Base-by-base conservation (phyloP, 331 rosid species). In the Malus hybrid region DNA sequence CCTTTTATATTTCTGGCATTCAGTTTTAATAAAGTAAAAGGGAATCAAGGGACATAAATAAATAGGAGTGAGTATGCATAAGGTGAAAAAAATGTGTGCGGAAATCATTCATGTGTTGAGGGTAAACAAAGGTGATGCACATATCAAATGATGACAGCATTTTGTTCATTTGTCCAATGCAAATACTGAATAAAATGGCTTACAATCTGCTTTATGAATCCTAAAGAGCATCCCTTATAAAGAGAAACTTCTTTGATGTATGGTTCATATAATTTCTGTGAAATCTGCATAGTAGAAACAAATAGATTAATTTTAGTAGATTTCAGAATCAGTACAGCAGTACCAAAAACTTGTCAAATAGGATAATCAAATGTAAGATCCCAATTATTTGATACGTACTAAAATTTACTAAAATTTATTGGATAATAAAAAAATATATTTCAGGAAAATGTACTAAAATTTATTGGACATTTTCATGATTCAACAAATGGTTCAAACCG, bases 201-300 rank as follows among this genome's bases (percentile, higher is more conserved):
- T 84, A 90, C 90, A 71, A 84, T 84, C 74, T 81, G 87, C 82
- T 81, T 90, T n/a, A 90, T 81, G 87, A 88, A 88, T 76, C 83
- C 89, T 6, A 52, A 11, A 34, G 96, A 87, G 80, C 92, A 89
- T 5, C 88, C 89, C 68, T 73, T 87, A 82, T 86, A 87, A 70
- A 89, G 80, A 66, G 68, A 39, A 75, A 83, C 90, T 67, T 81
- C 63, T 63, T 86, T 75, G 79, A 89, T 60, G 75, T 77, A 83
- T 16, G 85, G 74, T 80, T 84, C 89, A 61, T 86, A 84, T 66
- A 89, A 81, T 73, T 73, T 82, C 64, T 86, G 77, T 32, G 86
- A 86, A 79, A 90, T 81, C 96, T 88, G 84, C 81, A 77, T 34
- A 71, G n/a, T 57, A 22, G 33, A 80, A 78, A 42, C 18, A 4